Evolutionary conservation across 495 filamentous ascomycete genomes (phyloP).

Genomic region (Hyaloscypha hepaticicola): DNA sequence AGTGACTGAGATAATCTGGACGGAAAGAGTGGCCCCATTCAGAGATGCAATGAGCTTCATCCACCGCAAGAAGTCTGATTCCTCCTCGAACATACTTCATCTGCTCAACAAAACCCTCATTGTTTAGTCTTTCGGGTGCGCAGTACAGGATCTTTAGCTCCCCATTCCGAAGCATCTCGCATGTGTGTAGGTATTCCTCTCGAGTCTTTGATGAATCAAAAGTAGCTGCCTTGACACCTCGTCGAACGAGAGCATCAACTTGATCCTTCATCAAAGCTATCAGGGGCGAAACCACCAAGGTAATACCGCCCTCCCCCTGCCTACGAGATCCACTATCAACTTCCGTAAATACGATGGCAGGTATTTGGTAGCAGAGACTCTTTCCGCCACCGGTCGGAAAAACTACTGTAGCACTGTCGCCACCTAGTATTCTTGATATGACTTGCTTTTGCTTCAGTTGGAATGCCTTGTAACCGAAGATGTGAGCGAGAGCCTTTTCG

Average conservation of each 20-base stretch:
- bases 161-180: slow-evolving; percentile 43
- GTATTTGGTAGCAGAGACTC: slow-evolving; percentile 57
- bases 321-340: slow-evolving; percentile 37
- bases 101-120: slow-evolving; percentile 54
- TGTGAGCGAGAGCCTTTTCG: slow-evolving; percentile 38
- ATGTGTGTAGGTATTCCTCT: slow-evolving; percentile 45
- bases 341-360: slow-evolving; percentile 52
- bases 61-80: slow-evolving; percentile 55
- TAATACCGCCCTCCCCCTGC: slow-evolving; percentile 42
- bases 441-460: slow-evolving; percentile 54
- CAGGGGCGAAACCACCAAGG: slow-evolving; percentile 54
- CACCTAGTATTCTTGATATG: slow-evolving; percentile 47
- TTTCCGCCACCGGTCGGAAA: slow-evolving; percentile 63
- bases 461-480: slow-evolving; percentile 48
- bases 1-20: slow-evolving; percentile 54
- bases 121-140: slow-evolving; percentile 58
- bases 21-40: slow-evolving; percentile 62
- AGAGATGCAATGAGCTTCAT: slow-evolving; percentile 61
- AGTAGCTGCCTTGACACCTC: slow-evolving; percentile 49
- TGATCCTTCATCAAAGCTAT: slow-evolving; percentile 62
- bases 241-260: slow-evolving; percentile 48
- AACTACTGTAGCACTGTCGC: slow-evolving; percentile 50
- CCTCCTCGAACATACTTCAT: slow-evolving; percentile 51
- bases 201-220: slow-evolving; percentile 53
- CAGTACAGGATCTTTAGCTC: slow-evolving; percentile 55